A percentile compares a stretch with the other conserved stretches of the same genome.
phyloP scores from a whole-genome alignment of 495 filamentous ascomycete genomes.

The Choiromyces venosus region DNA sequence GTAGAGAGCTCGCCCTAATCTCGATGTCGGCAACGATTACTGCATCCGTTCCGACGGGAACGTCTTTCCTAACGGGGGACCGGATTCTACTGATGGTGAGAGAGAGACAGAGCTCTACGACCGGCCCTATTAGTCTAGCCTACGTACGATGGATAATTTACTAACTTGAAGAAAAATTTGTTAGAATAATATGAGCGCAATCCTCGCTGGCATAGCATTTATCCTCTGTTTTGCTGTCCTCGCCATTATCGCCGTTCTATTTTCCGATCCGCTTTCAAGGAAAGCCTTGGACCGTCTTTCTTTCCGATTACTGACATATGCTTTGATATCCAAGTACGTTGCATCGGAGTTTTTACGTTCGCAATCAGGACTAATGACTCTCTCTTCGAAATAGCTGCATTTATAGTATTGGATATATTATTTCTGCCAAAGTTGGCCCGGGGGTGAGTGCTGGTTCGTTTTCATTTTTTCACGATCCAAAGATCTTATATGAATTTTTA shows the following conservation, averaged over 20 bases:
- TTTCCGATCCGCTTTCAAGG: slow-evolving; percentile 18
- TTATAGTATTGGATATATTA: slow-evolving; percentile 29
- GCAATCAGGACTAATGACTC: neutral
- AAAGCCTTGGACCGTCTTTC: slow-evolving; percentile 22
- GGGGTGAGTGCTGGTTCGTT: slow-evolving; percentile 14
- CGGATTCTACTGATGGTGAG: slow-evolving; percentile 24
- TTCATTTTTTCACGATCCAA: neutral
- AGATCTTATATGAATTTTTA: neutral
- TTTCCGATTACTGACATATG: slow-evolving; percentile 27
- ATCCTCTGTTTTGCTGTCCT: slow-evolving; percentile 8
- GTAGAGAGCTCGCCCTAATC: neutral
- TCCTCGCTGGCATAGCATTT: slow-evolving; percentile 25
- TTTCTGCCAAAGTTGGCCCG: slow-evolving; percentile 25
- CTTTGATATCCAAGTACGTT: slow-evolving; percentile 28
- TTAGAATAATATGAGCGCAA: slow-evolving; percentile 33
- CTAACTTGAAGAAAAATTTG: neutral
- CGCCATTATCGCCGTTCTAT: slow-evolving; percentile 15
- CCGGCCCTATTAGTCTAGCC: neutral
- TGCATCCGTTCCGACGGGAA: slow-evolving; percentile 3
- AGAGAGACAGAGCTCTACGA: neutral
- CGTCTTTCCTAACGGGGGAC: slow-evolving; percentile 24
- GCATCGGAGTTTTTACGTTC: neutral
- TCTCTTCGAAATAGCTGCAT: slow-evolving; percentile 13
- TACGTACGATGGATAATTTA: neutral
- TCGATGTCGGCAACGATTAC: slow-evolving; percentile 17